These are phyloP conservation scores for Helminthosporium solani DNA, from an alignment of 2,329 filamentous ascomycete genomes.

Conservation along the genomic window DNA sequence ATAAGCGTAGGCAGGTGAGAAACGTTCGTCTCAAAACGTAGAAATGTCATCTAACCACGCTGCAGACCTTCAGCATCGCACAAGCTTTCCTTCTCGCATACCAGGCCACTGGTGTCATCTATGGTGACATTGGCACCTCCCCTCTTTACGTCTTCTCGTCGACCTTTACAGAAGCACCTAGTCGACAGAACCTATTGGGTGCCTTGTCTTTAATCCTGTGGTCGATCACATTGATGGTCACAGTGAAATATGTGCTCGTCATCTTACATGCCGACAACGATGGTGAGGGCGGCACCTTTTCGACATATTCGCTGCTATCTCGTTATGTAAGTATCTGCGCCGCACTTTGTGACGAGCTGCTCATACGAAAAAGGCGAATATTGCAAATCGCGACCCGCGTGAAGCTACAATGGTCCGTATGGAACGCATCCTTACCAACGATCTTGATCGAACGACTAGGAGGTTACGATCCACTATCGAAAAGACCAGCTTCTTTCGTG, in stretches of 20 bases:
- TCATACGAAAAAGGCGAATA: constrained; percentile 60
- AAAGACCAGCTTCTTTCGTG: constrained; percentile 53
- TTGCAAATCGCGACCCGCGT: constrained; percentile 60
- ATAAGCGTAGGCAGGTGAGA: constrained; percentile 33
- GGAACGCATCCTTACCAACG: constrained; percentile 58
- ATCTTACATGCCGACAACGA: constrained; percentile 68
- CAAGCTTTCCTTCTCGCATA: constrained; percentile 50
- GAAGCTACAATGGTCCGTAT: constrained; percentile 58
- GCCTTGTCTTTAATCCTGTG: constrained; percentile 69
- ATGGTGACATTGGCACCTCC: constrained; percentile 67
- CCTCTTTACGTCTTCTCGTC: constrained; percentile 72
- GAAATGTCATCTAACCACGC: constrained; percentile 12
- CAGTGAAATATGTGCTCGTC: constrained; percentile 67
- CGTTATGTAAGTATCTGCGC: constrained; percentile 60
- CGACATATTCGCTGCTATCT: constrained; percentile 64
- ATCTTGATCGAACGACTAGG: constrained; percentile 55
- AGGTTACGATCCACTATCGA: constrained; percentile 60
- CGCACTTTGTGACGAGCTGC: constrained; percentile 58
- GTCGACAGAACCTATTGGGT: constrained; percentile 61
- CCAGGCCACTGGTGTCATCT: constrained; percentile 66
- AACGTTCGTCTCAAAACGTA: not conserved
- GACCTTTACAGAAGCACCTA: constrained; percentile 57
- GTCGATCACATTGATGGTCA: constrained; percentile 69
- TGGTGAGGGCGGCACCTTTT: constrained; percentile 70
- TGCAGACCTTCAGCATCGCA: constrained; percentile 28